Conservation (phyloP, 148 eudicot species). For the Polygonum maritimum region DNA sequence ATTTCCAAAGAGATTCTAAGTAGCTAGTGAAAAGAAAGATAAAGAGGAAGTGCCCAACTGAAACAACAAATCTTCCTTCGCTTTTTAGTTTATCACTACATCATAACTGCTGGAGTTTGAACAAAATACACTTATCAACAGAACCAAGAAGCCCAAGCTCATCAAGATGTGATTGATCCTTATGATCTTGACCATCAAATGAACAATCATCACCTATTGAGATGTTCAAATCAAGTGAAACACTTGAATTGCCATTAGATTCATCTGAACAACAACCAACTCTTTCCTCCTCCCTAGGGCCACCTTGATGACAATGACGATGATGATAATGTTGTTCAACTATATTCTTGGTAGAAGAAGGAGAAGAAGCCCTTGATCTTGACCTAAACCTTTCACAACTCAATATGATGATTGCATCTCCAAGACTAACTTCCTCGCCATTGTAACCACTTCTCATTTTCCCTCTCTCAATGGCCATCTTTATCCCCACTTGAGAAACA, state of each 20-base stretch:
- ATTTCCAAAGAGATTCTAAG: neutral
- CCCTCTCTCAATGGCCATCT: constrained; percentile 77
- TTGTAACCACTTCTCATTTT: constrained; percentile 18
- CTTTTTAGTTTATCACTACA: neutral
- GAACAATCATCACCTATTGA: constrained; percentile 37
- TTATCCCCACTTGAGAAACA: constrained; percentile 51
- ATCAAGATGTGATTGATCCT: constrained; percentile 20
- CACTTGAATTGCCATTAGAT: constrained; percentile 18
- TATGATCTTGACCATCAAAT: constrained; percentile 5
- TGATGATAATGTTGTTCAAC: constrained; percentile 9
- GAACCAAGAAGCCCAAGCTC: constrained; percentile 52
- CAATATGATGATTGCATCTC: constrained; percentile 66
- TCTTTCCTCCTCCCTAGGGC: constrained; percentile 13
- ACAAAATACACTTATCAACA: constrained; percentile 47
- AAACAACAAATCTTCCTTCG: neutral
- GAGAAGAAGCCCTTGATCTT: constrained; percentile 57
- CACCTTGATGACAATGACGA: neutral
- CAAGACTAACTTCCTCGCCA: constrained; percentile 53
- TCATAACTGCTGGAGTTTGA: constrained; percentile 21
- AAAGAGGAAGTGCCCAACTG: too few species aligned
- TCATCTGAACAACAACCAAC: constrained; percentile 8
- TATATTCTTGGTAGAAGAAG: constrained; percentile 33
- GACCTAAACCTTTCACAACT: constrained; percentile 53
- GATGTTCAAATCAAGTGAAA: constrained; percentile 69
- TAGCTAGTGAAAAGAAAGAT: too few species aligned